These are phyloP conservation scores for Trypanosoma cruzi DNA, from an alignment of 208 protist species.

Conservation along the genomic window DNA sequence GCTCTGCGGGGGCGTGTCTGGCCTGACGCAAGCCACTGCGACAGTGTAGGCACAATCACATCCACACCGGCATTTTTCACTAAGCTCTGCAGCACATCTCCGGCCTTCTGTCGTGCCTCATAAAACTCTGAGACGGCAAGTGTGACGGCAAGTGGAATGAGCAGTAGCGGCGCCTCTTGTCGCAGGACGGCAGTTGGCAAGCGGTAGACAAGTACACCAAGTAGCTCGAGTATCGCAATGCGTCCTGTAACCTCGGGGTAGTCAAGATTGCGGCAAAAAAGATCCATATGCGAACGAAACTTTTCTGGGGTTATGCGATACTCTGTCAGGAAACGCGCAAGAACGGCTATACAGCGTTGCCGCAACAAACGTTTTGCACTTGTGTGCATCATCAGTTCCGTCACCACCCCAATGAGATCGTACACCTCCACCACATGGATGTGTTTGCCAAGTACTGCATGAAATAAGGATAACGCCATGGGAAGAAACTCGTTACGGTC, in stretches of 20 bases:
- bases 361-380: constrained; percentile 64
- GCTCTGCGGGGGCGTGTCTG: constrained; percentile 51
- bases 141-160: constrained; percentile 71
- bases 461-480: constrained; percentile 81
- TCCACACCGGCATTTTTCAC: constrained; percentile 72
- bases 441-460: constrained; percentile 90
- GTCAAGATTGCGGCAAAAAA: constrained; percentile 85
- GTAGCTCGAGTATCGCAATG: constrained; percentile 81
- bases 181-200: constrained; percentile 80
- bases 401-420: constrained; percentile 86
- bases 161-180: constrained; percentile 72
- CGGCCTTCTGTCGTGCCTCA: constrained; percentile 56
- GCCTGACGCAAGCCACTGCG: constrained; percentile 46
- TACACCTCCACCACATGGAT: constrained; percentile 87
- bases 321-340: constrained; percentile 91
- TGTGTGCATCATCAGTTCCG: constrained; percentile 86
- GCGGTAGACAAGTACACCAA: constrained; percentile 66
- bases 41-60: constrained; percentile 72
- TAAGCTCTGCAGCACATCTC: constrained; percentile 62
- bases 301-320: constrained; percentile 89
- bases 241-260: constrained; percentile 79
- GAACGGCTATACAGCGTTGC: constrained; percentile 67
- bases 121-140: constrained; percentile 65
- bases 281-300: constrained; percentile 89
- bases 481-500: constrained; percentile 82